phyloP scores from a whole-genome alignment of 2,329 filamentous ascomycete genomes.

The Colletotrichum sp. region DNA sequence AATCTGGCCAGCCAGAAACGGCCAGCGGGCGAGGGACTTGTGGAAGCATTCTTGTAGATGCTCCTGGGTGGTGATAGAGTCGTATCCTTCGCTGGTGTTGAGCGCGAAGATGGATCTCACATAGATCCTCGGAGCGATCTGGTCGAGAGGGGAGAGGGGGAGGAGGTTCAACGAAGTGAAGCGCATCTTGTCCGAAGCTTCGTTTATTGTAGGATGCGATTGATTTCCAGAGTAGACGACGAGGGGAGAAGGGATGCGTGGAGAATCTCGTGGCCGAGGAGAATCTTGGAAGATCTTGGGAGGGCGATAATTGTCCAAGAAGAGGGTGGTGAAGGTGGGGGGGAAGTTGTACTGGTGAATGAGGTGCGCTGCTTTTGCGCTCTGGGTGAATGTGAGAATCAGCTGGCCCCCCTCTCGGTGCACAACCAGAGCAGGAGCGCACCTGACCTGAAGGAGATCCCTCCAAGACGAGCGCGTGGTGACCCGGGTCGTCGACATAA shows the following conservation, averaged over 20 bases:
- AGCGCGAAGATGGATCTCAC: constrained; percentile 1
- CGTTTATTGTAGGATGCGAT: accelerated
- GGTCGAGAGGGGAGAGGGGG: background rate
- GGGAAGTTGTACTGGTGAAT: background rate
- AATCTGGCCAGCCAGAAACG: constrained; percentile 4
- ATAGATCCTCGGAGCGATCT: constrained; percentile 15
- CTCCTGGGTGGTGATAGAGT: accelerated
- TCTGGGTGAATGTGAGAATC: background rate
- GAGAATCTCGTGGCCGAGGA: background rate
- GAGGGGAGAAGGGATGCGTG: background rate
- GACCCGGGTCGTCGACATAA: background rate
- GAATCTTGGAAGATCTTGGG: background rate
- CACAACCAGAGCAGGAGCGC: background rate
- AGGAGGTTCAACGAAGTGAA: background rate
- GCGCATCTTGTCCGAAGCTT: background rate
- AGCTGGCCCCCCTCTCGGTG: background rate
- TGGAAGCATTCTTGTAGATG: background rate
- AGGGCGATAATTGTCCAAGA: background rate
- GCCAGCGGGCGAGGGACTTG: background rate
- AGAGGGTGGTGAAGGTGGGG: background rate
- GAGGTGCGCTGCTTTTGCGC: background rate
- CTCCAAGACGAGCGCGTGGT: background rate
- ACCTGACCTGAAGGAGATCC: background rate
- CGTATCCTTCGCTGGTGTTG: background rate
- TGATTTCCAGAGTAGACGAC: background rate